Evolutionary conservation across 257 asterid species (phyloP), one percentile per base, ranked within the genome.

Genomic region (Lavandula angustifolia): DNA sequence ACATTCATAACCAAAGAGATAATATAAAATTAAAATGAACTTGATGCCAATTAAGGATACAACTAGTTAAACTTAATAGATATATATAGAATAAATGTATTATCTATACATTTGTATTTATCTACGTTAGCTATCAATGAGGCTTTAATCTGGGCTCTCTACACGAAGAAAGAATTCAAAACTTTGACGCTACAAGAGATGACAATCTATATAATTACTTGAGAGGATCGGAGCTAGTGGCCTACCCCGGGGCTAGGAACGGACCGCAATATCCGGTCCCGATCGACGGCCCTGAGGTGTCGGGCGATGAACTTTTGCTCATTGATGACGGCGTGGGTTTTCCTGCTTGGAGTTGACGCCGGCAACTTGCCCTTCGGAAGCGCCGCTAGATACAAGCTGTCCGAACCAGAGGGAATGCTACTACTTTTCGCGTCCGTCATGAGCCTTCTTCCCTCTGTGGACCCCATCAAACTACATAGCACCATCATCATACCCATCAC

Each of bases 161-260:
- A 22, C 27, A 22, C 44, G 44, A 66, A 13, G 46, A 53, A 73
- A 73, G 66, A 76, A 70, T 70, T 56, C 71, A 76, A 73, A 79
- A 73, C 58, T 66, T 60, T 18, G 1, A 8, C 47, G 41, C 18
- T 53, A 34, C 8, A 16, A 9, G 40, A 54, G 3, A 2, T 8
- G 27, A 9, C 6, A 16, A 13, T 34, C 1, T 14, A 37, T 9
- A 4, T 4, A 60, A 12, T n/a, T 42, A 2, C 4, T 9, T 1
- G 14, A 4, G 7, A 43, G 11, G 16, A 34, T 12, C 3, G 3
- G 13, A 34, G 48, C 62, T 75, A 81, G 59, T 87, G 83, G 67
- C 95, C 96, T 1, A 78, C 76, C 7, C 91, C 94, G 48, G 96
- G 92, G 74, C 95, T 87, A 2, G 94, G 96, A 29, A 87, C 94